Evolutionary conservation across 257 asterid genomes (phyloP), one percentile per base, ranked within the genome.

Genomic region (Rehmannia glutinosa): DNA sequence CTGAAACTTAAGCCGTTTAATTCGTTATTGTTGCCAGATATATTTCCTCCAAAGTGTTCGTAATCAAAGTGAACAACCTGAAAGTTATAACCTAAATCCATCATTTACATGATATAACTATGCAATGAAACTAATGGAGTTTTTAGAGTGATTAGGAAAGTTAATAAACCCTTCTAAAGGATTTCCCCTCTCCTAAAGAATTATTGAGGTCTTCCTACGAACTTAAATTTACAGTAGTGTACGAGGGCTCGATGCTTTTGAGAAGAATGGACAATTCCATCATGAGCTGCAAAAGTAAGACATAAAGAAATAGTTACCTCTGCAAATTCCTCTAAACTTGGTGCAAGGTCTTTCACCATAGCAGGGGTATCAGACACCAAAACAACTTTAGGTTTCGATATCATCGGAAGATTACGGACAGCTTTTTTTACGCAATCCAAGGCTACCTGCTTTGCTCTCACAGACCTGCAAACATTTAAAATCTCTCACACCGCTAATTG

Each of bases 31-130:
- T 66, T 70, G 56, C 83, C 81, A 12, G 93, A 82, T 39, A 82
- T 69, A 66, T 84, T 87, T 64, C 95, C 92, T 66, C 69, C 70
- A 28, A 81, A 90, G 69, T 62, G 80, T 67, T 80, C 70, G 58
- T 85, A 88, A 70, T 91, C 87, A 41, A 94, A 94, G 85, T 86
- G 92, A 50, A 91, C 10, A 70, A 91, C 97, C 99, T 94, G 79
- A 63, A 75, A 61, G 2, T 28, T 28, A 28, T 28, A 51, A 42
- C 45, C 19, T 36, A 51, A 23, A 41, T 36, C 50, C 24, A 51
- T 77, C n/a, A 20, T 58, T 49, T 39, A 42, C 55, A 59, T 42
- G 20, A 21, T 12, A 45, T 9, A 50, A 60, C 28, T 6, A 53
- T 5, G 39, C 13, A 21, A 6, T 25, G 49, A 41, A 51, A 39